Evolutionary conservation across 2,329 filamentous ascomycete species (phyloP), one percentile per base, ranked within the genome.

Genomic region (Fusarium vanettenii): DNA sequence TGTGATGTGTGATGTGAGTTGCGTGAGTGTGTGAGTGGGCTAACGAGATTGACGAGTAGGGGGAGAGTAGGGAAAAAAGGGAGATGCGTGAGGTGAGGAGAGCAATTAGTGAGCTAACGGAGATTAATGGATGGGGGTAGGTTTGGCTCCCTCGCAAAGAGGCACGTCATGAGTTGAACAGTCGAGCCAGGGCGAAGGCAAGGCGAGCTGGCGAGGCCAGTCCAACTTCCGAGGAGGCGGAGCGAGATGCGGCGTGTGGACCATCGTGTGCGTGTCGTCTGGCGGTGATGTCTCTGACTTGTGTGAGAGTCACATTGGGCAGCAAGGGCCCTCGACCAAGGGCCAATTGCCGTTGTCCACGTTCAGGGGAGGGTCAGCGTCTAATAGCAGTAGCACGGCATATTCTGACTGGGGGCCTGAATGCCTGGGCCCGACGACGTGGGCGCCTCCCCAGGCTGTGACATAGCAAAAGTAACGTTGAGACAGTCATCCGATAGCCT

Each of bases 261-360:
- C 22, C 64, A 61, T 60, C 60, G 64, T 57, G 50, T 48, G 69
- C 29, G 41, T 52, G 59, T 56, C 48, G 45, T 52, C 41, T 61
- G 55, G 70, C 67, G 55, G 61, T 52, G 29, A 33, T 48, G 55
- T 67, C 63, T 50, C 52, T 48, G 22, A 55, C 48, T 71, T 52
- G 48, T 52, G 48, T 52, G 48, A 29, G 48, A 52, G 73, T 69
- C 64, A 75, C 67, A 67, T 80, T 78, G 79, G 79, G 79, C 78
- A 79, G 68, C 77, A 79, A 77, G 43, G 71, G 60, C 67, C 29
- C 73, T 67, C 72, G 64, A 69, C 56, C 60, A 65, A 70, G 29
- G 60, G 60, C 75, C 75, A 80, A 79, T 80, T 71, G 67, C 37
- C 43, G 61, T 25, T 41, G 59, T 72, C 78, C 78, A 80, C 78